A percentile compares a stretch with the other conserved stretches of the same genome.
These are phyloP conservation scores for Daldinia childiae DNA, from an alignment of 495 filamentous ascomycete genomes.

Conservation along the genomic window DNA sequence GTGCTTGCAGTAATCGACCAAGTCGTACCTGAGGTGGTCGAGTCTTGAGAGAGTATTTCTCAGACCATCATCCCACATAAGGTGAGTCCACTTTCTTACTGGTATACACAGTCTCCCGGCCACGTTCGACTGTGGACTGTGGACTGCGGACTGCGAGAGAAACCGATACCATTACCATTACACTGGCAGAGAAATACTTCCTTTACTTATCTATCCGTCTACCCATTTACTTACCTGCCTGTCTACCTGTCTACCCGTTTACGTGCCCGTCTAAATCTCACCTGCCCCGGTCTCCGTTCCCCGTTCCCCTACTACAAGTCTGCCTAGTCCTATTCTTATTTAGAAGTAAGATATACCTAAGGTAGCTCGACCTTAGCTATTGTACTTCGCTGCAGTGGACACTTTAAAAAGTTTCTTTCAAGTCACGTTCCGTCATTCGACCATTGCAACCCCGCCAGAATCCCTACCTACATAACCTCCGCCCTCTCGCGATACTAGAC, in stretches of 20 bases:
- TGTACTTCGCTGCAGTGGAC: constrained; percentile 40
- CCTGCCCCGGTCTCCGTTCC: constrained; percentile 14
- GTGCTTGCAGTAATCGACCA: constrained; percentile 25
- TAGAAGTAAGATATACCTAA: constrained; percentile 32
- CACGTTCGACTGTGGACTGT: constrained; percentile 15
- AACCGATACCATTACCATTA: constrained; percentile 2
- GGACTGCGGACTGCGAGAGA: constrained; percentile 1
- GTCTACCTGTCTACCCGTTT: constrained; percentile 9
- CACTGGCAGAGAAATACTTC: background rate
- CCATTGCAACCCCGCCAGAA: constrained; percentile 49
- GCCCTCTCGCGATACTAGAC: constrained; percentile 43
- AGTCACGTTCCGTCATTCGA: constrained; percentile 46
- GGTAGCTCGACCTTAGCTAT: constrained; percentile 32
- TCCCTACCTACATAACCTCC: constrained; percentile 47
- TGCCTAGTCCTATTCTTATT: constrained; percentile 37
- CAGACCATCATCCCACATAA: constrained; percentile 38
- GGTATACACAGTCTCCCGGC: constrained; percentile 27
- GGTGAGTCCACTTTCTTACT: constrained; percentile 42
- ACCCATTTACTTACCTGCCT: constrained; percentile 2
- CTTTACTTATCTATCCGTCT: constrained; percentile 11
- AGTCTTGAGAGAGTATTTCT: constrained; percentile 27
- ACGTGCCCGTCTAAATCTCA: constrained; percentile 23
- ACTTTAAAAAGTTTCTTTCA: constrained; percentile 44
- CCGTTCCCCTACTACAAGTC: constrained; percentile 28
- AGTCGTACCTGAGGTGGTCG: constrained; percentile 31